A percentile compares a stretch with the other conserved stretches of the same genome.
Evolutionary conservation across 208 protist genomes (phyloP).

Genomic region (Porcisia hertigi): DNA sequence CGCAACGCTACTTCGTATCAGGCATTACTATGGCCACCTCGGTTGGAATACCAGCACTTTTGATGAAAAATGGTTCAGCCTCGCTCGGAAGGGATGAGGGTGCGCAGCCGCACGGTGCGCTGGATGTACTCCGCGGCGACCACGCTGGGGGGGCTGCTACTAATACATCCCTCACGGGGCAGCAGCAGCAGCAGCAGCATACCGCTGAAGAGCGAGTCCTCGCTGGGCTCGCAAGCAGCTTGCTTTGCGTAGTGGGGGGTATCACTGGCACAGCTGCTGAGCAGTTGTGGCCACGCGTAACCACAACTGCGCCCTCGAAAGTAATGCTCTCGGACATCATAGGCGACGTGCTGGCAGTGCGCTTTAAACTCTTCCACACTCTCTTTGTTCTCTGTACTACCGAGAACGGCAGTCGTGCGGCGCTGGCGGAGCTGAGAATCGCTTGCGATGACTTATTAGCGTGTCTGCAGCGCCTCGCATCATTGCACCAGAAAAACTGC

Average conservation of each 20-base stretch:
- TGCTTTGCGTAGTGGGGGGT: conserved; percentile 32
- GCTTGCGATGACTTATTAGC: conserved; percentile 1
- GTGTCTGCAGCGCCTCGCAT: conserved; percentile 2
- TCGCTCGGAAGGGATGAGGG: not conserved
- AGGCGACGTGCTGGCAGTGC: conserved; percentile 17
- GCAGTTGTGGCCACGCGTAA: conserved; percentile 15
- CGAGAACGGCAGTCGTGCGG: not conserved
- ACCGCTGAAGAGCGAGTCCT: conserved; percentile 17
- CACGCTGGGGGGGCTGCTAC: not conserved
- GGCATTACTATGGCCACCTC: conserved; percentile 14
- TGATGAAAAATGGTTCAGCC: not conserved
- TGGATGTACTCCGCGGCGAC: conserved; percentile 18
- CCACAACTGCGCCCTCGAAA: not conserved
- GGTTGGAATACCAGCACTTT: conserved; percentile 7
- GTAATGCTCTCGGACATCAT: not conserved
- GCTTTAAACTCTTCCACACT: conserved; percentile 15
- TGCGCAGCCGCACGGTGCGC: not conserved
- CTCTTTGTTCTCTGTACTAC: conserved; percentile 16
- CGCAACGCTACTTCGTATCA: conserved; percentile 21
- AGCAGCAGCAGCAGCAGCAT: not conserved
- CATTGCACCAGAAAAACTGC: not conserved
- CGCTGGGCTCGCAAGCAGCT: conserved; percentile 11
- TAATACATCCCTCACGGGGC: not conserved
- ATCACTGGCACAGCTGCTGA: conserved; percentile 8
- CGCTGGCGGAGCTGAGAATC: not conserved